Base-by-base conservation (phyloP, 2,329 filamentous ascomycete species). In the Tolypocladium capitatum region DNA sequence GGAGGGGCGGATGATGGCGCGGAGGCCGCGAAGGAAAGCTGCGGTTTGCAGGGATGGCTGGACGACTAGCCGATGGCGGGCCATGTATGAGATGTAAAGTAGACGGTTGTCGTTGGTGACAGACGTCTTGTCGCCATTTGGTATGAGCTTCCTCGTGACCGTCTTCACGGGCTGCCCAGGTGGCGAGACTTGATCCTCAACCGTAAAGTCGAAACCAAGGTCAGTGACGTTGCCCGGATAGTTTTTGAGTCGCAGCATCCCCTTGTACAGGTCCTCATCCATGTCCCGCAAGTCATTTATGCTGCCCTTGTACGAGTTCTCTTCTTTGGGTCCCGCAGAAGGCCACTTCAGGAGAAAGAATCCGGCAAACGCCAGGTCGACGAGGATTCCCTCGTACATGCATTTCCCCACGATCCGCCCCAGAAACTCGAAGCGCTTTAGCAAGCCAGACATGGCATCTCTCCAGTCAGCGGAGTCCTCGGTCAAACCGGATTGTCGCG, bases 271-370 rank as follows among this genome's bases (percentile, higher is more conserved):
- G 33, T 81, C 83, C 60, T 92, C 85, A 58, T 98, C 92, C 50
- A 97, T 80, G 60, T 97, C 91, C 52, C 87, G 81, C 28, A 98
- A 72, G 59, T 98, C 92, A 62, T 98, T 96, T 58, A 98, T 77
- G 55, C 86, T 95, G n/a, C 89, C 85, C 46, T 89, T 84, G 67
- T 94, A 95, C 10, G 80, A 84, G 54, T 78, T 81, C 18, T 83
- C 74, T 32, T 80, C 81, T 32, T 68, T 69, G 16, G 62, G 58
- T 1, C 84, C 83, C 11, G 84, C 82, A 46, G 91, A 75, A 2
- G 89, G 81, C 92, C 92, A 98, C 63, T 97, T 96, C 50, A 95
- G 77, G 7, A 98, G 76, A 68, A 98, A 98, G 69, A 98, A 98
- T 0, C 86, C 83, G 1, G 91, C 90, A 69, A 98, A 98, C 45